Evolutionary conservation across 2,329 filamentous ascomycete species (phyloP).

Genomic region (Lachnellula hyalina): DNA sequence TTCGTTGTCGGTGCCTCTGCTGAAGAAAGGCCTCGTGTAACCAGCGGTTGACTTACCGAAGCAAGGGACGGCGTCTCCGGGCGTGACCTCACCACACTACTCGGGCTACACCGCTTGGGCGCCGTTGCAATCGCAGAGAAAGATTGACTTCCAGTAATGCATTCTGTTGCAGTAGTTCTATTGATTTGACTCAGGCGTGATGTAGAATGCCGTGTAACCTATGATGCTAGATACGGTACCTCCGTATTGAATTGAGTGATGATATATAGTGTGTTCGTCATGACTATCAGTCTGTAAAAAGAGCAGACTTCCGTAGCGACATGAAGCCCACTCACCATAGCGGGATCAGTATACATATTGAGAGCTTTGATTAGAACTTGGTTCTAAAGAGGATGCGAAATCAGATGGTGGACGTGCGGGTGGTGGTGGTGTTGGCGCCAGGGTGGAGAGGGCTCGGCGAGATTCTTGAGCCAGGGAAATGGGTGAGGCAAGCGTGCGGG

Average conservation of each 20-base stretch:
- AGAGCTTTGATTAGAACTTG: neutral
- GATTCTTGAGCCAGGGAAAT: neutral
- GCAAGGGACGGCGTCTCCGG: constrained; percentile 5
- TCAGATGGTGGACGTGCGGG: neutral
- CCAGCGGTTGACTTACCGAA: neutral
- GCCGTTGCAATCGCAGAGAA: neutral
- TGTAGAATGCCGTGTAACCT: too few species aligned
- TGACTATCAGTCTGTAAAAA: neutral
- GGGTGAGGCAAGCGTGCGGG: neutral
- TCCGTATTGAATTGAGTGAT: neutral
- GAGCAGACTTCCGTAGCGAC: neutral
- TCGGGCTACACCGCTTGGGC: constrained; percentile 12
- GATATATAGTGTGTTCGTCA: neutral
- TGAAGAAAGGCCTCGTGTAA: neutral
- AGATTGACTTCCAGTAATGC: neutral
- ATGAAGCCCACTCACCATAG: neutral
- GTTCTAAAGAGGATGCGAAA: neutral
- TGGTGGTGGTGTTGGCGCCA: neutral
- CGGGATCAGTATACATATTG: constrained; percentile 5
- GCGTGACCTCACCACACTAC: neutral
- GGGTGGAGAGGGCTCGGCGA: neutral
- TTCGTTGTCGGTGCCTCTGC: neutral
- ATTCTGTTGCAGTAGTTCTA: neutral
- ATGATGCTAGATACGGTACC: too few species aligned
- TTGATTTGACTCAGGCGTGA: neutral